A percentile compares a stretch with the other conserved stretches of the same genome.
These are phyloP conservation scores for Citropsis articulata DNA, from an alignment of 345 rosid genomes.

Conservation along the genomic window DNA sequence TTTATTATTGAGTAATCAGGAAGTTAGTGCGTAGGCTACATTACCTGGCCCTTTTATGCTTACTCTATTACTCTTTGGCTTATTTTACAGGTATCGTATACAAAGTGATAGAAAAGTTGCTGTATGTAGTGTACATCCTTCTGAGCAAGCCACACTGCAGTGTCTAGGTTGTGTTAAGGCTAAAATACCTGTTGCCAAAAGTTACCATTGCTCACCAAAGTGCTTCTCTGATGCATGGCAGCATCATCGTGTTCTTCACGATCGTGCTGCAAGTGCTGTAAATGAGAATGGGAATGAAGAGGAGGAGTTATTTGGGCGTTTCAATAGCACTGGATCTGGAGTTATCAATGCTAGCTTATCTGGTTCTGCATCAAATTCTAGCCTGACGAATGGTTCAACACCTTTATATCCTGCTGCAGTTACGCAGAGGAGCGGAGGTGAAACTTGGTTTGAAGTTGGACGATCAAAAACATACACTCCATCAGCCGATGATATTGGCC, in stretches of 20 bases:
- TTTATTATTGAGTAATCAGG: neutral
- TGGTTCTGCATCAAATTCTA: constrained; percentile 63
- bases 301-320: constrained; percentile 84
- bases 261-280: constrained; percentile 82
- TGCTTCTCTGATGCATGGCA: constrained; percentile 98
- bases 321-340: constrained; percentile 76
- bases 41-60: neutral
- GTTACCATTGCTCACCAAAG: constrained; percentile 91
- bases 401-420: constrained; percentile 68
- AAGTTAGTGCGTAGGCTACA: neutral
- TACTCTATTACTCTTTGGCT: constrained; percentile 3
- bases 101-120: constrained; percentile 90
- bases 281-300: constrained; percentile 85
- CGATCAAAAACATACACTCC: constrained; percentile 89
- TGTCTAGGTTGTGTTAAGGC: constrained; percentile 89
- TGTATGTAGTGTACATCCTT: constrained; percentile 87
- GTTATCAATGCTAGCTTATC: constrained; percentile 52
- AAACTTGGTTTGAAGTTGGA: constrained; percentile 95
- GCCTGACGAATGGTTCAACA: constrained; percentile 67
- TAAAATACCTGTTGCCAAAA: constrained; percentile 76
- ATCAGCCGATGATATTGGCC: constrained; percentile 87
- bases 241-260: constrained; percentile 94
- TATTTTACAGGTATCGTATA: constrained; percentile 75
- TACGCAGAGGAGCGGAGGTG: constrained; percentile 79
- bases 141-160: constrained; percentile 84